Conservation (phyloP, 371 early-diverging fungal species). For the Actinomucor elegans region DNA sequence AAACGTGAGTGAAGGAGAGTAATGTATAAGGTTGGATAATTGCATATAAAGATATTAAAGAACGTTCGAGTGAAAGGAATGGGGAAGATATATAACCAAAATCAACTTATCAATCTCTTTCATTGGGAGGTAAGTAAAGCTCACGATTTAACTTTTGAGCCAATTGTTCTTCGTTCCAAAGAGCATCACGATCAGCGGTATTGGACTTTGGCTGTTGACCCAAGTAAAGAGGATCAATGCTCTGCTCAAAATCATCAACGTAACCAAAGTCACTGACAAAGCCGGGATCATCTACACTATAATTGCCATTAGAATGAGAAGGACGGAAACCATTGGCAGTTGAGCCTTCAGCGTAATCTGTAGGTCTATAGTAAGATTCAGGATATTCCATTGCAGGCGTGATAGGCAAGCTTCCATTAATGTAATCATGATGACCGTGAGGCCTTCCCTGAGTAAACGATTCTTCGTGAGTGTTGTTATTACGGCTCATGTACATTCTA, state of each 20-base stretch:
- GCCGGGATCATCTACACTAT: slow-evolving; percentile 28
- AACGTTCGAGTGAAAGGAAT: too few species aligned
- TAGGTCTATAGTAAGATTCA: not conserved
- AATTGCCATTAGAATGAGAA: not conserved
- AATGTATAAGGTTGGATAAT: too few species aligned
- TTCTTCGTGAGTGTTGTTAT: not conserved
- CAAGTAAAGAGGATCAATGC: not conserved
- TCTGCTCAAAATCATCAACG: slow-evolving; percentile 16
- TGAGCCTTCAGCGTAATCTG: not conserved
- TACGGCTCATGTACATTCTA: not conserved
- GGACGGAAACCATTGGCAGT: not conserved
- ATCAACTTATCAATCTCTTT: too few species aligned
- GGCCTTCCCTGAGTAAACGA: not conserved
- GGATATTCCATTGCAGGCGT: slow-evolving; percentile 3
- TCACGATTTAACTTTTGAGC: not conserved
- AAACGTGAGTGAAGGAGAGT: too few species aligned
- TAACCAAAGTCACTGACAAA: slow-evolving; percentile 39
- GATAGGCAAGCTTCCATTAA: not conserved
- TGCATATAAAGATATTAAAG: too few species aligned
- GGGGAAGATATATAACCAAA: too few species aligned
- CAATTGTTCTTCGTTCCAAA: slow-evolving; percentile 10
- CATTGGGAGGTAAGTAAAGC: slow-evolving; percentile 17
- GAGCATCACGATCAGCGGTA: not conserved
- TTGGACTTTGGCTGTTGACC: not conserved
- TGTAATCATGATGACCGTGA: not conserved